Evolutionary conservation across 2,329 filamentous ascomycete genomes (phyloP), one percentile per base, ranked within the genome.

Genomic region (Fusarium sp.): DNA sequence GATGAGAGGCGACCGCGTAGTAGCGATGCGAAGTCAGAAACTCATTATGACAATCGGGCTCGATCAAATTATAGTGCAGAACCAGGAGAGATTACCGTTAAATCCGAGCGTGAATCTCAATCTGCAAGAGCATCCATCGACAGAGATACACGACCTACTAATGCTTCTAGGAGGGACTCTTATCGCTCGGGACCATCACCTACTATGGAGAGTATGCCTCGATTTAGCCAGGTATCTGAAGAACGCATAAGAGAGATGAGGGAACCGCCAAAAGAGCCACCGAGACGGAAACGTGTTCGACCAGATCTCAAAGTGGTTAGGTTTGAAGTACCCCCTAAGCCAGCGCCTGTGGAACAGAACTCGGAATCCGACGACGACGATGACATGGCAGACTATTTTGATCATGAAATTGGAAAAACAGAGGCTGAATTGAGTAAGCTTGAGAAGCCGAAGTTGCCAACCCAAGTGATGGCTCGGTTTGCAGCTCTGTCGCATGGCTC

Each of bases 321-420:
- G 49, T 81, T 84, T 50, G 75, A 78, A 20, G 50, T 85, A 23
- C 82, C 83, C 4, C 75, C 77, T 9, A 82, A 80, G 59, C 74
- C 76, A 52, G 67, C 74, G 1, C 66, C 66, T 3, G 69, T 72
- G 23, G 76, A 79, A 36, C 75, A 78, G 49, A 76, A 76, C 37
- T 79, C 78, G 3, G 84, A 85, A 45, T 87, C 85, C 0, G 86
- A 88, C 51, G 85, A 88, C 42, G 86, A 89, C 58, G 86, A 88
- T 47, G 84, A 86, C 44, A 85, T 88, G 79, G 85, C 83, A 18
- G 85, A 86, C 52, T 85, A 85, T 61, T 87, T 89, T 54, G 81
- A 84, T 53, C 79, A 80, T 54, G 80, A 87, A 68, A 87, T 88
- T 37, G 75, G 79, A 41, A 85, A 87, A 72, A 81, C 83, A 3